phyloP scores from a whole-genome alignment of 345 rosid genomes.

The Eutrema yunnanense region DNA sequence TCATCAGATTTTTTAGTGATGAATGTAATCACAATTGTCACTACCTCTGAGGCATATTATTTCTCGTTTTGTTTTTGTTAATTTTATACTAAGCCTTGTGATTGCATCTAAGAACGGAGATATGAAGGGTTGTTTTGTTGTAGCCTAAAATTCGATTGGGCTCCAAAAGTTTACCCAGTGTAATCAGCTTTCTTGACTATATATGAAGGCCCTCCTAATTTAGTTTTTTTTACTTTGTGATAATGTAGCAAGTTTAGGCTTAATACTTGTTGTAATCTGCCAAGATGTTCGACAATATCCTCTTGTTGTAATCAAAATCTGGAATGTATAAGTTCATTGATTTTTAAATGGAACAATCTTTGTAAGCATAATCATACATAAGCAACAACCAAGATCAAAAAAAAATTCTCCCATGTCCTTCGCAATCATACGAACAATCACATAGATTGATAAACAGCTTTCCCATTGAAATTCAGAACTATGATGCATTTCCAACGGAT shows the following conservation, averaged over 20 bases:
- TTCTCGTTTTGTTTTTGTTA: neutral
- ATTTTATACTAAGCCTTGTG: neutral
- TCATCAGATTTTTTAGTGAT: constrained; percentile 24
- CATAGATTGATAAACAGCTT: neutral
- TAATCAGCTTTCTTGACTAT: constrained; percentile 19
- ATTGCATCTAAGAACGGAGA: constrained; percentile 38
- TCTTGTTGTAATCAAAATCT: too few relatives aligned
- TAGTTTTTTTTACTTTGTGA: neutral
- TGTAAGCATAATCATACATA: neutral
- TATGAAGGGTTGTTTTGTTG: constrained; percentile 32
- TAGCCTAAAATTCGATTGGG: constrained; percentile 12
- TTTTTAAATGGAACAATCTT: too few relatives aligned
- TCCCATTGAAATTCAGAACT: neutral
- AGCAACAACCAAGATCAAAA: neutral
- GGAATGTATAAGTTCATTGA: too few relatives aligned
- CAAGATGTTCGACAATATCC: too few relatives aligned
- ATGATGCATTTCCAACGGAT: constrained; percentile 32
- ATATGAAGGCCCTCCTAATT: constrained; percentile 21
- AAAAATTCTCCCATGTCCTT: neutral
- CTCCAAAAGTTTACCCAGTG: constrained; percentile 21
- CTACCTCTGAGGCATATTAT: constrained; percentile 30
- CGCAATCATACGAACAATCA: neutral
- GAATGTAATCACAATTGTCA: constrained; percentile 29
- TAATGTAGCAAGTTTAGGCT: neutral
- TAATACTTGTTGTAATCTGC: too few relatives aligned